phyloP scores from a whole-genome alignment of 805 yeast genomes.

The Starmerella sp. region DNA sequence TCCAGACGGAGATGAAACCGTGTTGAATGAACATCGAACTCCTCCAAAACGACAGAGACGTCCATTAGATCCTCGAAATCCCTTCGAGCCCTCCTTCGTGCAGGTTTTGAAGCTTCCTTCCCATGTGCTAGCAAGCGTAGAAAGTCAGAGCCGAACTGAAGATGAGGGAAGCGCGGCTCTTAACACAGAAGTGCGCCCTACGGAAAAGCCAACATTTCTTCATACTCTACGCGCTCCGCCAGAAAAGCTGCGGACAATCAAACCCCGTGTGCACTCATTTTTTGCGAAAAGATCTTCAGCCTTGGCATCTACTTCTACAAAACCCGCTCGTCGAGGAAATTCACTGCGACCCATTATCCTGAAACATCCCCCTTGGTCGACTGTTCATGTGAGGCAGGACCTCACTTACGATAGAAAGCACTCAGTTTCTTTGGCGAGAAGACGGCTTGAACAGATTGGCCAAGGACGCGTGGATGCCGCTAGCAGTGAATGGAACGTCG shows the following conservation, averaged over 20 bases:
- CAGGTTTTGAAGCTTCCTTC: background rate
- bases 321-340: background rate
- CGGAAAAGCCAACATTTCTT: slow-evolving; percentile 4
- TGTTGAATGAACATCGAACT: too few relatives aligned
- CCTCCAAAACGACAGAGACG: background rate
- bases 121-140: background rate
- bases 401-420: background rate
- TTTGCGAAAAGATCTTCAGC: slow-evolving; percentile 15
- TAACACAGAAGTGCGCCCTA: background rate
- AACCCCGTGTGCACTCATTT: slow-evolving; percentile 17
- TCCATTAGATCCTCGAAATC: background rate
- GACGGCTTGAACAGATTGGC: background rate
- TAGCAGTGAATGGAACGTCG: background rate
- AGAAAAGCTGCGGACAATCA: slow-evolving; percentile 5
- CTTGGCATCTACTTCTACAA: background rate
- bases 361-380: slow-evolving; percentile 2
- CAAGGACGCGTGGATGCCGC: background rate
- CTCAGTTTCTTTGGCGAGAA: background rate
- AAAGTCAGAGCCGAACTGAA: background rate
- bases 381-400: slow-evolving; percentile 7
- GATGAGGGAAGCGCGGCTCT: background rate
- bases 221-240: slow-evolving; percentile 2
- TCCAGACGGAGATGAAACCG: background rate
- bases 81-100: background rate
- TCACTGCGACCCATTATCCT: background rate